phyloP scores from a whole-genome alignment of 805 yeast species.

The Schizosaccharomyces osmophilus region DNA sequence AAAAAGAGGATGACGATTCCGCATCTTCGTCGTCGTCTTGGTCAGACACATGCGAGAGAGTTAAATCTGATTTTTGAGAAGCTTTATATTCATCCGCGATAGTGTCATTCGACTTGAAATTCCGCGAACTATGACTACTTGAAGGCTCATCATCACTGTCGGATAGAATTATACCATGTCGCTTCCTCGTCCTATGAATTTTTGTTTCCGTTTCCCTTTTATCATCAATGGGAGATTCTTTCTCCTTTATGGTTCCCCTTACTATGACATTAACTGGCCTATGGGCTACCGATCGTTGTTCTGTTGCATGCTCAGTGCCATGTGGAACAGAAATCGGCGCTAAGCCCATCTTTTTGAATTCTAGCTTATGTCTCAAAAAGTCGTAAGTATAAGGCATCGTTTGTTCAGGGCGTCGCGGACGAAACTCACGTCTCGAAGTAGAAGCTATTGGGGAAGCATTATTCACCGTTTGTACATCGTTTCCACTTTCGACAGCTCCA shows the following conservation, averaged over 20 bases:
- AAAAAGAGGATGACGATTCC: background rate
- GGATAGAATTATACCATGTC: no score
- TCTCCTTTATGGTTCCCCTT: background rate
- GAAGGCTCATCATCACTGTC: background rate
- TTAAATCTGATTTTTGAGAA: background rate
- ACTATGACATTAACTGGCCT: background rate
- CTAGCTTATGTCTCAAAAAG: background rate
- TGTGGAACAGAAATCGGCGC: background rate
- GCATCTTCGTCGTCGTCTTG: background rate
- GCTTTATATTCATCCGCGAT: background rate
- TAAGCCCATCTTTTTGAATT: background rate
- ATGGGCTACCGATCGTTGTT: background rate
- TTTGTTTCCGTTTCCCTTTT: no score
- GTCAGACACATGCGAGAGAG: background rate
- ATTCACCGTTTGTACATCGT: no score
- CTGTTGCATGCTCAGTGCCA: background rate
- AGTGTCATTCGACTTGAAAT: background rate
- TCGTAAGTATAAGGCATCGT: background rate
- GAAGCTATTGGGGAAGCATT: background rate
- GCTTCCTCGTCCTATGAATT: no score
- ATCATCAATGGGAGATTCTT: no score
- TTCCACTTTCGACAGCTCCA: background rate
- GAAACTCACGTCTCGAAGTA: background rate
- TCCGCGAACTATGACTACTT: background rate
- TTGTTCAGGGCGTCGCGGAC: constrained; percentile 1